Base-by-base conservation (phyloP, 2,329 filamentous ascomycete genomes). In the Xylaria sp. region DNA sequence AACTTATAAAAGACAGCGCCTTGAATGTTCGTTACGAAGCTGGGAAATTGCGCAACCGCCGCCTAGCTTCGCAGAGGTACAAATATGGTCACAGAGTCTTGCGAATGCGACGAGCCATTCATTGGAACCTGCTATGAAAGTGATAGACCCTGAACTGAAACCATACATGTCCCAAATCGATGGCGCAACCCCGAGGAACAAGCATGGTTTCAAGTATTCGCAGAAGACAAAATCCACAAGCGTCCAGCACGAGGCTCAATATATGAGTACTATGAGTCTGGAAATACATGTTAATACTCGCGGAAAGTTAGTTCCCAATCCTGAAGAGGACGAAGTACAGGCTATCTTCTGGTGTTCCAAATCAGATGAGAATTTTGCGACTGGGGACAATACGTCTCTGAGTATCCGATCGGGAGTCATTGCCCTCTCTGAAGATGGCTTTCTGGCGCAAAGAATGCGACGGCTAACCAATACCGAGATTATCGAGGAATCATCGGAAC, bases 251-350 rank as follows among this genome's bases (percentile, higher is more conserved):
- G 93, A 97, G 79, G 90, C 89, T 2, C 92, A 96, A 74, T 97
- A 97, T 79, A 98, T 99, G 96, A 97, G 93, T 74, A 94, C 92
- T 20, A 94, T 99, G 93, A 97, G 94, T 73, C 81, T 99, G 7
- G 96, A 99, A 78, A 83, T 98, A 4, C 95, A 99, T 78, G 91
- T 97, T 70, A 97, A 97, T 74, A 96, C 92, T 3, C 88, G 95
- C 65, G 93, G 89, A 7, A 90, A 89, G 58, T 85, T 98, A 9
- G 88, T 94, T 2, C 94, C 96, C 0, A 94, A 99, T 76, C 96
- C 96, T 0, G 93, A 95, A 74, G 88, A 97, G 73, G 96, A 99
- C 78, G 92, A 95, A 74, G 88, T 99, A 2, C 88, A 92, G 71
- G 94, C 92, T 76, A 87, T 98, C 6, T 97, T 98, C 77, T 99